Percentiles rank a stretch among this genome's conserved stretches.
Evolutionary conservation across 805 yeast genomes (phyloP).

Genomic region (Ogataea nitratoaversa): DNA sequence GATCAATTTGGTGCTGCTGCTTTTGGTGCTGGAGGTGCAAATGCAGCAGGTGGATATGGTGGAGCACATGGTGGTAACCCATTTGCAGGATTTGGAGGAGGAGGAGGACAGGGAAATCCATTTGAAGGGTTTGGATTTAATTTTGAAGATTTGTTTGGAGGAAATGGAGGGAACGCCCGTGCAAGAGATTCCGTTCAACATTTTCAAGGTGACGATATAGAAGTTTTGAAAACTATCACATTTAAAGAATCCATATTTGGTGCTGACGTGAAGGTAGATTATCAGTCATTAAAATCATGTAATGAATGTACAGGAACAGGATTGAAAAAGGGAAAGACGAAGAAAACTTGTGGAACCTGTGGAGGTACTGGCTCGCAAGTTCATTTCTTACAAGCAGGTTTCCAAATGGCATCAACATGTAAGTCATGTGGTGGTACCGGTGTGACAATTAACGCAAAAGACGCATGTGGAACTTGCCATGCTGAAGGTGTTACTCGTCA

Average conservation of each 20-base stretch:
- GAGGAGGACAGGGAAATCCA: slow-evolving; percentile 23
- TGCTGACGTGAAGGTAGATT: slow-evolving; percentile 57
- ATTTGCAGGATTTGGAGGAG: slow-evolving; percentile 38
- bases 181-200: slow-evolving; percentile 54
- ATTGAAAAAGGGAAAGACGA: slow-evolving; percentile 67
- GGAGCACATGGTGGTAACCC: slow-evolving; percentile 42
- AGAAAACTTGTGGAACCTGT: slow-evolving; percentile 79
- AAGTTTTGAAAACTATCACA: slow-evolving; percentile 65
- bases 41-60: slow-evolving; percentile 40
- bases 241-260: slow-evolving; percentile 91
- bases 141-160: slow-evolving; percentile 62
- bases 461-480: slow-evolving; percentile 76
- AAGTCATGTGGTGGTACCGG: slow-evolving; percentile 85
- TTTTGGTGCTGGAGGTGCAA: slow-evolving; percentile 55
- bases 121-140: slow-evolving; percentile 30
- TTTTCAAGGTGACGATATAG: slow-evolving; percentile 85
- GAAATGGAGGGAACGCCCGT: slow-evolving; percentile 36
- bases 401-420: slow-evolving; percentile 96
- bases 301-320: slow-evolving; percentile 82
- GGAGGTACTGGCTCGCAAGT: slow-evolving; percentile 91
- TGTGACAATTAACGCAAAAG: slow-evolving; percentile 59
- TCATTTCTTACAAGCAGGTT: slow-evolving; percentile 84
- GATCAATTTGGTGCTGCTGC: slow-evolving; percentile 92
- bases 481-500: slow-evolving; percentile 82
- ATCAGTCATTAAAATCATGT: slow-evolving; percentile 74